A percentile compares a stretch with the other conserved stretches of the same genome.
phyloP scores from a whole-genome alignment of 2,329 filamentous ascomycete genomes.

The Aciculosporium take region DNA sequence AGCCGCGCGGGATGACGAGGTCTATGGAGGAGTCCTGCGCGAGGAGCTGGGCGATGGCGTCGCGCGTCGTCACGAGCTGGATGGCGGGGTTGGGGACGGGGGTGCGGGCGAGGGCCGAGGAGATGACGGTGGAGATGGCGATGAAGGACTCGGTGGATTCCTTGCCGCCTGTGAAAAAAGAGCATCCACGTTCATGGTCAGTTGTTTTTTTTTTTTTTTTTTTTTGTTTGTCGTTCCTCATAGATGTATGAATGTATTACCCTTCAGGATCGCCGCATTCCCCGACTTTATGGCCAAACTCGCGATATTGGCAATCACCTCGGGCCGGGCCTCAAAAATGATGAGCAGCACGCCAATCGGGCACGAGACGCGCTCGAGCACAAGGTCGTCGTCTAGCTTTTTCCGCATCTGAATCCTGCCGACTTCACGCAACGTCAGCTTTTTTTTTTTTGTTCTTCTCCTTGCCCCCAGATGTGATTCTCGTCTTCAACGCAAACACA shows the following conservation, averaged over 20 bases:
- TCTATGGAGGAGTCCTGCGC: conserved; percentile 79
- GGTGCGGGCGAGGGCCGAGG: conserved; percentile 56
- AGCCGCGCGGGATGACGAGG: conserved; percentile 83
- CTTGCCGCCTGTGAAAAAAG: conserved; percentile 54
- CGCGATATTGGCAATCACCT: conserved; percentile 97
- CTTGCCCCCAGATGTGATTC: too few relatives aligned
- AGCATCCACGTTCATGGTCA: background rate
- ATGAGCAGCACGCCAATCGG: conserved; percentile 96
- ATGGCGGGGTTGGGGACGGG: conserved; percentile 73
- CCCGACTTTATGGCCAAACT: conserved; percentile 92
- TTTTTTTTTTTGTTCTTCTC: too few relatives aligned
- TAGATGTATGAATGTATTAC: too few relatives aligned
- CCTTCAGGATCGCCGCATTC: conserved; percentile 93
- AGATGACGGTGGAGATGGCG: conserved; percentile 77
- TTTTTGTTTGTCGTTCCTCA: too few relatives aligned
- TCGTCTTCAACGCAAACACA: too few relatives aligned
- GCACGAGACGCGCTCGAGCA: conserved; percentile 77
- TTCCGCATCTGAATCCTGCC: conserved; percentile 75
- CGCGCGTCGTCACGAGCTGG: conserved; percentile 85
- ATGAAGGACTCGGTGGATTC: conserved; percentile 93
- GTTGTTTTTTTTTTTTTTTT: too few relatives aligned
- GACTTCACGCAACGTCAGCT: conserved; percentile 43
- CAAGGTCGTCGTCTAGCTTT: conserved; percentile 70
- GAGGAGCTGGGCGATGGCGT: conserved; percentile 79
- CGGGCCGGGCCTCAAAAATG: conserved; percentile 94